phyloP scores from a whole-genome alignment of 139 green algal species.

The Coelastrella sp. region DNA sequence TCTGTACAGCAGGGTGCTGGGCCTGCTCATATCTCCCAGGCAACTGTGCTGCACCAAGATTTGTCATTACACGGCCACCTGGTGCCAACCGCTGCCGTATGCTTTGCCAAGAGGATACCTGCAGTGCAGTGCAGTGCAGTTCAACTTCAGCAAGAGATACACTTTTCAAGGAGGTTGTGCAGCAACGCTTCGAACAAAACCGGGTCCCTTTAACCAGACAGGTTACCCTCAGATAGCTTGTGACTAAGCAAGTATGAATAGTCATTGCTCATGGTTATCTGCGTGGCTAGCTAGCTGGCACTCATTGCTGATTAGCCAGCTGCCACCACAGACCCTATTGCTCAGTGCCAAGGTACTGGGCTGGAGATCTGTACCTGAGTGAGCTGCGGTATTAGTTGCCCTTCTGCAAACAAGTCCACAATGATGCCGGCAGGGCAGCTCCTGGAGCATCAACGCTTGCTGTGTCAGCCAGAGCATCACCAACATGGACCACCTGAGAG shows the following conservation, averaged over 20 bases:
- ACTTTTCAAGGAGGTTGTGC: too few species aligned
- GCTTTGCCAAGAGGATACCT: constrained; percentile 30
- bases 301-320: too few species aligned
- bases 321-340: too few species aligned
- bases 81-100: constrained; percentile 17
- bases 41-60: constrained; percentile 34
- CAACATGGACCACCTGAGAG: constrained; percentile 39
- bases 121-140: neutral
- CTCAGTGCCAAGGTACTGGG: neutral
- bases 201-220: too few species aligned
- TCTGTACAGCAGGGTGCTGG: neutral
- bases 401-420: constrained; percentile 46
- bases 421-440: constrained; percentile 37
- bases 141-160: too few species aligned
- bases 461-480: constrained; percentile 41
- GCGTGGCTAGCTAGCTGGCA: too few species aligned
- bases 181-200: too few species aligned
- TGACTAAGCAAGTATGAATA: neutral
- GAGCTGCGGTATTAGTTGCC: constrained; percentile 35
- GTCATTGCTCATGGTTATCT: too few species aligned
- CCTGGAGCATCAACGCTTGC: neutral
- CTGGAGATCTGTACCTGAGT: constrained; percentile 25
- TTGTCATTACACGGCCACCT: constrained; percentile 27
- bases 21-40: neutral
- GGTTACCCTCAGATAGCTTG: too few species aligned